These are phyloP conservation scores for Austroboletus rostrupii DNA, from an alignment of 1,284 basidiomycete species.

Conservation along the genomic window DNA sequence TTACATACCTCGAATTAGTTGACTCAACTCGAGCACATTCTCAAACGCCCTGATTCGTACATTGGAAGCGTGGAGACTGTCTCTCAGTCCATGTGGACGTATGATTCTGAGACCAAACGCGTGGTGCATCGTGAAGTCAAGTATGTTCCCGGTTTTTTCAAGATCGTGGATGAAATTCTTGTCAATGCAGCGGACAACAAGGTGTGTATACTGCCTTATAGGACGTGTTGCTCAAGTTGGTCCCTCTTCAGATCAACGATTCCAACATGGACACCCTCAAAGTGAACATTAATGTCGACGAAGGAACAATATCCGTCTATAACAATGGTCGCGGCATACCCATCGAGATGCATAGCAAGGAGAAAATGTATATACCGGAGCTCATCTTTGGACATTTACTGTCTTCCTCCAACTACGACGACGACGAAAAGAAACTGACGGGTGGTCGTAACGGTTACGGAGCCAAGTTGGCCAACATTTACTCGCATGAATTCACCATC, in stretches of 20 bases:
- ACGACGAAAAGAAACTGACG: constrained; percentile 97
- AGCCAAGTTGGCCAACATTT: constrained; percentile 98
- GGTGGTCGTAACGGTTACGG: constrained; percentile 99
- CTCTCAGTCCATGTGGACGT: constrained; percentile 88
- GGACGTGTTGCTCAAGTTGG: not conserved
- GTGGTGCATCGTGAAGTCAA: constrained; percentile 83
- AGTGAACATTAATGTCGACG: constrained; percentile 82
- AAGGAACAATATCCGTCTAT: constrained; percentile 85
- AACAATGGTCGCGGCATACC: constrained; percentile 98
- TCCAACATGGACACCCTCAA: constrained; percentile 85
- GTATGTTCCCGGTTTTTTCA: constrained; percentile 98
- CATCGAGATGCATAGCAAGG: constrained; percentile 91
- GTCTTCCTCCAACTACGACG: constrained; percentile 97
- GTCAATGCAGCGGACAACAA: constrained; percentile 99
- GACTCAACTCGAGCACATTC: constrained; percentile 93
- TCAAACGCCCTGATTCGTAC: constrained; percentile 96
- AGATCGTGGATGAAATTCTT: constrained; percentile 98
- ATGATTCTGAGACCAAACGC: constrained; percentile 73
- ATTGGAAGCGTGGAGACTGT: constrained; percentile 92
- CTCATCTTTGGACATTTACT: constrained; percentile 96
- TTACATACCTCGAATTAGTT: constrained; percentile 50
- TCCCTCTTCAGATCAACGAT: constrained; percentile 76
- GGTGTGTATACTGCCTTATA: constrained; percentile 41
- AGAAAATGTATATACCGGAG: constrained; percentile 96
- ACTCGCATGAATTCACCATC: constrained; percentile 95